A percentile compares a stretch with the other conserved stretches of the same genome.
These are phyloP conservation scores for Candida oleophila DNA, from an alignment of 805 yeast genomes.

Conservation along the genomic window DNA sequence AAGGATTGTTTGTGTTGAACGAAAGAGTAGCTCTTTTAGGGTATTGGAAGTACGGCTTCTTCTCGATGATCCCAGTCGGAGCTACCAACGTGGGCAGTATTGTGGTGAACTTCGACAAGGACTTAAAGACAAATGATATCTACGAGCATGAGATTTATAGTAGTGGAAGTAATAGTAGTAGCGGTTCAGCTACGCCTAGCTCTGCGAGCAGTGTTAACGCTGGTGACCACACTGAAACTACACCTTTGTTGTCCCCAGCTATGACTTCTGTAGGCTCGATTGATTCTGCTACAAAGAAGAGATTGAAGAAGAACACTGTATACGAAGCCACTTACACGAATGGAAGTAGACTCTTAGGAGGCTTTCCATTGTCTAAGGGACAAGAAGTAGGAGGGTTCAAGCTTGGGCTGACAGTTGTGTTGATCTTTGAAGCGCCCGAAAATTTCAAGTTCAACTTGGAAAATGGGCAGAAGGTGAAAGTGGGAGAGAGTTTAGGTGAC, in stretches of 20 bases:
- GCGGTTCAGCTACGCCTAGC: not conserved
- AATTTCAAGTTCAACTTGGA: slow-evolving; percentile 67
- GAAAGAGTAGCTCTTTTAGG: slow-evolving; percentile 96
- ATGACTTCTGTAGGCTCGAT: slow-evolving; percentile 9
- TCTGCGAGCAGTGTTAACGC: slow-evolving; percentile 23
- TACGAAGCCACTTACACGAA: slow-evolving; percentile 90
- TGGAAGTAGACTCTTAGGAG: slow-evolving; percentile 75
- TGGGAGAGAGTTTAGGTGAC: slow-evolving; percentile 79
- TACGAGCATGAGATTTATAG: slow-evolving; percentile 50
- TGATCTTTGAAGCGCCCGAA: slow-evolving; percentile 94
- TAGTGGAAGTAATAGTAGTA: slow-evolving; percentile 13
- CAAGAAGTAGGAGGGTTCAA: slow-evolving; percentile 97
- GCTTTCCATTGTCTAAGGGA: slow-evolving; percentile 86
- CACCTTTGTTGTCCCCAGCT: slow-evolving; percentile 2
- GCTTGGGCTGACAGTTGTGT: slow-evolving; percentile 93
- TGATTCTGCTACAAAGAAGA: slow-evolving; percentile 23
- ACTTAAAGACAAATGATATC: slow-evolving; percentile 77
- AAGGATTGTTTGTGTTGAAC: slow-evolving; percentile 84
- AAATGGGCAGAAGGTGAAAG: slow-evolving; percentile 73
- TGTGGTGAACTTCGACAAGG: slow-evolving; percentile 86
- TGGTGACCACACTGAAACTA: slow-evolving; percentile 23
- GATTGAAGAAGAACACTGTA: slow-evolving; percentile 71
- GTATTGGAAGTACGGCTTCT: slow-evolving; percentile 95
- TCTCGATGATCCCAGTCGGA: slow-evolving; percentile 98
- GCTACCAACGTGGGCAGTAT: slow-evolving; percentile 98